Evolutionary conservation across 495 filamentous ascomycete species (phyloP).

Genomic region (Bacidia gigantensis): DNA sequence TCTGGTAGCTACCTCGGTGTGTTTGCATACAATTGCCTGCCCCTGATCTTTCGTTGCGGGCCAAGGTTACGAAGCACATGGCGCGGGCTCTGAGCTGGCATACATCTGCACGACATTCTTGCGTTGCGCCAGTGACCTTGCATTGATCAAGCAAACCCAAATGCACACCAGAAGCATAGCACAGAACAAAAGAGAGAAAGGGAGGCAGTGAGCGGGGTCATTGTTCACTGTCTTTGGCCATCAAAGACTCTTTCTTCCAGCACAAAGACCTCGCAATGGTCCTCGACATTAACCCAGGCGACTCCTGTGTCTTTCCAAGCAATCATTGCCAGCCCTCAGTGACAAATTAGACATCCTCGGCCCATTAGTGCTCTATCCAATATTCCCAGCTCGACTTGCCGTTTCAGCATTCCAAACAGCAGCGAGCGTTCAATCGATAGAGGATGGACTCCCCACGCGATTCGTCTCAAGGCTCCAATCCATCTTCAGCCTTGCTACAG

Average conservation of each 20-base stretch:
- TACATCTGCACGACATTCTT: not conserved
- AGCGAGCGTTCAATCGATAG: not conserved
- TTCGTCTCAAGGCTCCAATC: constrained; percentile 19
- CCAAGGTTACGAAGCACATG: no score
- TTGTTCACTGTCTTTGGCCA: not conserved
- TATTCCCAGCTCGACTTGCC: no score
- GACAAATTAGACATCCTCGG: no score
- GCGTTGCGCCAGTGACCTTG: not conserved
- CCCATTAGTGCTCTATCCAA: no score
- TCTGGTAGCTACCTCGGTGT: no score
- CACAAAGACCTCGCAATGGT: not conserved
- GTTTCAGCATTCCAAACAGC: not conserved
- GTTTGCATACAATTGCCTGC: no score
- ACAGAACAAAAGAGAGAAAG: not conserved
- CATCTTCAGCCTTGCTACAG: constrained; percentile 32
- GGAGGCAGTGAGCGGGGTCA: not conserved
- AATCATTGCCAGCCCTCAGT: not conserved
- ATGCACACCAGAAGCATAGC: not conserved
- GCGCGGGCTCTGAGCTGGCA: not conserved
- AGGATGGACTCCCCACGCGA: not conserved
- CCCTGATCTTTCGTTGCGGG: no score
- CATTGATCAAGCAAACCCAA: not conserved
- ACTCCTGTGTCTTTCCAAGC: not conserved
- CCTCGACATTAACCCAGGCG: not conserved
- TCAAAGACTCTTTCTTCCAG: not conserved